Evolutionary conservation across 2,329 filamentous ascomycete species (phyloP).

Genomic region (Fusarium sp.): DNA sequence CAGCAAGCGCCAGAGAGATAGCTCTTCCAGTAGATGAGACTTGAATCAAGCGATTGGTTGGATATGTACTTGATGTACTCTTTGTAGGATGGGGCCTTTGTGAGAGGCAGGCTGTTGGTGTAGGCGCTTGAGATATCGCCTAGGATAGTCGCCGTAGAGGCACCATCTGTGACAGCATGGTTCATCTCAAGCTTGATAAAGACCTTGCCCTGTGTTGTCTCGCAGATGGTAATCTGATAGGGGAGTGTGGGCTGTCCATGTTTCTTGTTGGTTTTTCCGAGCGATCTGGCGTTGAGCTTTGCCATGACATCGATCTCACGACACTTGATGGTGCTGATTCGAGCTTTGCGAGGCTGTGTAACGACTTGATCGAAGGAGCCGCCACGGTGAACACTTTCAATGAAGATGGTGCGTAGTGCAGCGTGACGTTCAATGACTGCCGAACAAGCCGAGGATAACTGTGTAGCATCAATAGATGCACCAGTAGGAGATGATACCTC

Average conservation of each 20-base stretch:
- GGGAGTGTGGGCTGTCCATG: slow-evolving; percentile 31
- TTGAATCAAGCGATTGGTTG: slow-evolving; percentile 12
- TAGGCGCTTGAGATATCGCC: slow-evolving; percentile 51
- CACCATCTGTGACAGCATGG: slow-evolving; percentile 54
- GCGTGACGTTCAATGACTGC: slow-evolving; percentile 49
- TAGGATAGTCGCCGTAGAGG: slow-evolving; percentile 49
- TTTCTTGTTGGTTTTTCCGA: slow-evolving; percentile 31
- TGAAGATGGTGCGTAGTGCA: slow-evolving; percentile 52
- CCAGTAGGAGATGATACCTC: slow-evolving; percentile 10
- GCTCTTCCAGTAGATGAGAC: slow-evolving; percentile 38
- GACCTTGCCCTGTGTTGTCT: slow-evolving; percentile 21
- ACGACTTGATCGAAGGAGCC: slow-evolving; percentile 52
- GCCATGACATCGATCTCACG: slow-evolving; percentile 46
- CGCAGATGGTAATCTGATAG: slow-evolving; percentile 47
- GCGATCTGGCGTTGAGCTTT: slow-evolving; percentile 34
- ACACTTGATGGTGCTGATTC: slow-evolving; percentile 29
- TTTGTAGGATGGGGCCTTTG: slow-evolving; percentile 27
- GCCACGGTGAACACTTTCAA: slow-evolving; percentile 44
- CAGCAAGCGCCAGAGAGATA: slow-evolving; percentile 18
- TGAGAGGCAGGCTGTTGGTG: slow-evolving; percentile 1
- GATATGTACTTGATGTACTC: slow-evolving; percentile 41
- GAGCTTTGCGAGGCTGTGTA: not conserved
- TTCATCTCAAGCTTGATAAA: slow-evolving; percentile 53
- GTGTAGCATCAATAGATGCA: slow-evolving; percentile 5
- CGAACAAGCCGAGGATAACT: slow-evolving; percentile 26